Base-by-base conservation (phyloP, 371 early-diverging fungal species). In the Lichtheimia corymbifera region DNA sequence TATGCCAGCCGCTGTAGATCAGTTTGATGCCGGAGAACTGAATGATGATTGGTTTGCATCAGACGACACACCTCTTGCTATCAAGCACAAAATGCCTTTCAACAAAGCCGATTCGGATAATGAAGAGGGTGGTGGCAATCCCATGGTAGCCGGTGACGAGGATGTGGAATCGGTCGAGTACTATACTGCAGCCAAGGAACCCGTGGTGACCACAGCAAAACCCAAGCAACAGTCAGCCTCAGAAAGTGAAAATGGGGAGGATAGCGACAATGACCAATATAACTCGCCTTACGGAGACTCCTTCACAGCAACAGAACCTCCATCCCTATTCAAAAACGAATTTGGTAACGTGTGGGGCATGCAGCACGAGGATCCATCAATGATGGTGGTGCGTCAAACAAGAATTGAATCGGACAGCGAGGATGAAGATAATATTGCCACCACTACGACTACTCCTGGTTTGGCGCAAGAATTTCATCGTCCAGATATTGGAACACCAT, bases 21-120 rank as follows among this genome's bases (percentile, higher is more conserved):
- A 74, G 44, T 80, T 82, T 59, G 79, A 73, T 35, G 62, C 75
- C 11, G 86, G 73, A 0, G 68, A 76, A 25, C 58, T 82, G 20
- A 79, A 74, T 35, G 84, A 84, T n/a, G 84, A 80, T 27, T 86
- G 84, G 74, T 83, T 83, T 65, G 74, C 72, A 5, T 82, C 75
- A 15, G 71, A 67, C 9, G 65, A 66, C 5, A 44, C 42, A 3
- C n/a, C 51, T 11, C 20, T 62, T 5, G 7, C 42, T 24, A 42
- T 18, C 30, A 20, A 17, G 53, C 12, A 35, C 28, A 25, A 59
- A 55, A 47, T 20, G 18, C 45, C 40, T 15, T 24, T 44, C 0
- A 41, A 57, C 25, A 59, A 59, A 7, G 43, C 59, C 13, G 77
- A 79, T 9, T 72, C 75, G 0, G 79, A 75, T 40, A 68, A 72